Percentiles rank a stretch among this genome's conserved stretches.
Conservation (phyloP, 192 early-diverging fungal genomes). For the Dissophora ornata region DNA sequence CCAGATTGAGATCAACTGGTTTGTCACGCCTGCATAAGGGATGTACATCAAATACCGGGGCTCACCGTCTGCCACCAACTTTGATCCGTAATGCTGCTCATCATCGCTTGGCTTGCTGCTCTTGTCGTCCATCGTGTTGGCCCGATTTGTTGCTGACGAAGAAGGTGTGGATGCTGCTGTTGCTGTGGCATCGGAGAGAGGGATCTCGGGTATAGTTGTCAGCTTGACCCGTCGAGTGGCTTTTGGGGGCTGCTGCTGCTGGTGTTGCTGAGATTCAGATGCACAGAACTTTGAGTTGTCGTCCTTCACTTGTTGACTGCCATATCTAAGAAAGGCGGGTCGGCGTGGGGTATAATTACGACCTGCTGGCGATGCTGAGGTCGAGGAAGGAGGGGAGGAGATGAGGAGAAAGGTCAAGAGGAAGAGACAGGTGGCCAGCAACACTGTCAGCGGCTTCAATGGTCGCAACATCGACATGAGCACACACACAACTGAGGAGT, state of each 20-base stretch:
- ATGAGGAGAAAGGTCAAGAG: constrained; percentile 31
- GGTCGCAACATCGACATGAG: constrained; percentile 30
- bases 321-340: neutral
- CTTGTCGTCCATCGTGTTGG: neutral
- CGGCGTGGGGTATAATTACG: constrained; percentile 14
- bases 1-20: constrained; percentile 50
- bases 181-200: too few species aligned
- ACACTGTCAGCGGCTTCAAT: constrained; percentile 24
- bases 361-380: neutral
- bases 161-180: neutral
- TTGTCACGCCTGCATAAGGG: constrained; percentile 47
- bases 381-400: neutral
- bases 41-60: constrained; percentile 43
- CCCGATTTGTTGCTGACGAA: neutral
- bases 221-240: constrained; percentile 7
- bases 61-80: neutral
- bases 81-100: neutral
- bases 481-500: neutral
- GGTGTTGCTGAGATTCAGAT: neutral
- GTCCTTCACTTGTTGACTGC: too few species aligned
- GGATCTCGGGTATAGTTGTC: neutral
- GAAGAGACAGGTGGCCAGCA: constrained; percentile 22
- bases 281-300: neutral
- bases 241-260: neutral
- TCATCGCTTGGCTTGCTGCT: neutral